Conservation (phyloP, 192 early-diverging fungal species). For the Coemansia sp. region DNA sequence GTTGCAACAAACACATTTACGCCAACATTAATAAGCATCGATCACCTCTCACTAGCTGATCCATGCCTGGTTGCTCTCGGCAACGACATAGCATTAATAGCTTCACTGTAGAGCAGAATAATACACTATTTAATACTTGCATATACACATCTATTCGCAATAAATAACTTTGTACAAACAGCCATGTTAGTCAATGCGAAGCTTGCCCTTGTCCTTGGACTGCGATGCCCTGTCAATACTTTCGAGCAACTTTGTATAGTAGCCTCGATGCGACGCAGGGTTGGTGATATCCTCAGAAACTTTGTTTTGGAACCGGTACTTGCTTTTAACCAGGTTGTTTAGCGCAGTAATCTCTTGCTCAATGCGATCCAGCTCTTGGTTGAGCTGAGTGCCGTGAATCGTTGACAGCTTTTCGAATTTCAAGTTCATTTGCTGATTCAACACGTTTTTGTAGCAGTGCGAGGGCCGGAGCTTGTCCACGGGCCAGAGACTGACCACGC, state of each 20-base stretch:
- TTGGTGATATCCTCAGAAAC: constrained; percentile 22
- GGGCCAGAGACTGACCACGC: constrained; percentile 63
- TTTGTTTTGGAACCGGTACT: constrained; percentile 27
- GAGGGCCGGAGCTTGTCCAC: constrained; percentile 67
- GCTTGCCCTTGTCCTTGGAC: constrained; percentile 18
- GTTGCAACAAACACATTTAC: constrained; percentile 11
- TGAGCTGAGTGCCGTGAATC: constrained; percentile 29
- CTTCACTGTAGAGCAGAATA: constrained; percentile 6
- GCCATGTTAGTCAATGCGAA: constrained; percentile 33
- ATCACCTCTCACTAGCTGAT: background rate
- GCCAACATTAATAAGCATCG: constrained; percentile 14
- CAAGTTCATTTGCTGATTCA: constrained; percentile 44
- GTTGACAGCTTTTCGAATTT: constrained; percentile 33
- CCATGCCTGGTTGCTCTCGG: constrained; percentile 34
- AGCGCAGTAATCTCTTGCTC: constrained; percentile 31
- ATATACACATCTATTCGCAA: background rate
- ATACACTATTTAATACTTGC: constrained; percentile 5
- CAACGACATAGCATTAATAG: constrained; percentile 45
- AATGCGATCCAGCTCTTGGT: constrained; percentile 11
- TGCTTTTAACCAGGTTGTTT: constrained; percentile 24
- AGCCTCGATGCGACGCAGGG: constrained; percentile 34
- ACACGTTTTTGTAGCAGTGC: constrained; percentile 64
- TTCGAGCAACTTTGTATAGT: constrained; percentile 36
- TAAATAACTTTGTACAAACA: background rate
- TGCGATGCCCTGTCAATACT: constrained; percentile 40